Conservation (phyloP, 345 rosid species). For the Theobroma cacao region DNA sequence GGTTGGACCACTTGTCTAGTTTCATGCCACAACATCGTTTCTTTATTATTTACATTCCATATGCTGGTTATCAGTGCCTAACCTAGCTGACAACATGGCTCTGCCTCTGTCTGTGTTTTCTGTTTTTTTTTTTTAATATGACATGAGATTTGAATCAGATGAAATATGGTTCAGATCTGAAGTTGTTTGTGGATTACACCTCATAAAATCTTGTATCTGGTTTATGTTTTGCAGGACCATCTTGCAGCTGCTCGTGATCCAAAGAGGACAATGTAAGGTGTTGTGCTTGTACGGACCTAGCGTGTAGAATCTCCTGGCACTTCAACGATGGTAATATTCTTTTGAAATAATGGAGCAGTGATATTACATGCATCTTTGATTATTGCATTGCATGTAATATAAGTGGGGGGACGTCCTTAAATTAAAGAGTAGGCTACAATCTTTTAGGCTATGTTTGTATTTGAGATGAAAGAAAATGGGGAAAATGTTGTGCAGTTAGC, state of each 20-base stretch:
- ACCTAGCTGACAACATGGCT: background rate
- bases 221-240: constrained; percentile 63
- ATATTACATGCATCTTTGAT: constrained; percentile 9
- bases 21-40: background rate
- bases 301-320: constrained; percentile 11
- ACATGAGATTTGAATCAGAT: background rate
- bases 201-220: constrained; percentile 1
- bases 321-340: constrained; percentile 18
- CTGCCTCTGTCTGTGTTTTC: background rate
- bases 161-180: background rate
- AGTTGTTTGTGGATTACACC: background rate
- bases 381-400: background rate
- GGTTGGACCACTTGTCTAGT: background rate
- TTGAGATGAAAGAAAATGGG: constrained; percentile 12
- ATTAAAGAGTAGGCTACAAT: constrained; percentile 1
- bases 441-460: constrained; percentile 14
- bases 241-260: constrained; percentile 75
- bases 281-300: background rate
- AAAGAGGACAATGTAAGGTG: constrained; percentile 49
- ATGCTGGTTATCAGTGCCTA: background rate
- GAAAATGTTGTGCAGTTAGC: constrained; percentile 23
- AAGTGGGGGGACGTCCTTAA: constrained; percentile 9
- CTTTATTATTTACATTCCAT: background rate
- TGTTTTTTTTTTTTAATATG: background rate
- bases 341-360: constrained; percentile 19